Conservation (phyloP, 257 asterid genomes). For the Prunella vulgaris region DNA sequence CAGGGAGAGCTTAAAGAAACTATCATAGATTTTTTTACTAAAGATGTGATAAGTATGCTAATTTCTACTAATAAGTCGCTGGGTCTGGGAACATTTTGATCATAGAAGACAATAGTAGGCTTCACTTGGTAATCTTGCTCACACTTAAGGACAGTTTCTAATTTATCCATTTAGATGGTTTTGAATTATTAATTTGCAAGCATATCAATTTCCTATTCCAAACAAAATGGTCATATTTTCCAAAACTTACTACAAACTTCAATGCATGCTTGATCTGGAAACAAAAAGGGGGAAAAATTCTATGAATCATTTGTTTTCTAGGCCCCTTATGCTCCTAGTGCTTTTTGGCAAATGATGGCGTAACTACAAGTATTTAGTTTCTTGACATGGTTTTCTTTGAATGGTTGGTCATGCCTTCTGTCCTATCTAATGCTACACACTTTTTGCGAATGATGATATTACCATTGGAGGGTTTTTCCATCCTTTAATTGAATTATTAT, state of each 20-base stretch:
- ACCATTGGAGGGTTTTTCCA: background rate
- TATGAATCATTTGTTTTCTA: background rate
- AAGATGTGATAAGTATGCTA: background rate
- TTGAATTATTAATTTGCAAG: background rate
- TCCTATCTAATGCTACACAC: background rate
- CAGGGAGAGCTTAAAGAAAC: background rate
- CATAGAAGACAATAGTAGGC: background rate
- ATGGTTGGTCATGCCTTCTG: background rate
- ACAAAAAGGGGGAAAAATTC: background rate
- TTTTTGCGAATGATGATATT: background rate
- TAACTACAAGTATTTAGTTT: background rate
- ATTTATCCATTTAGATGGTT: background rate
- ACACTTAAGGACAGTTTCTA: background rate
- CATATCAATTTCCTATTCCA: conserved; percentile 1
- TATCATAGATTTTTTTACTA: background rate
- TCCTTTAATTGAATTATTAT: background rate
- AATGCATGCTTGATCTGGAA: background rate
- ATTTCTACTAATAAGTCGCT: background rate
- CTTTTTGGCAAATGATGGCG: background rate
- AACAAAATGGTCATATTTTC: background rate
- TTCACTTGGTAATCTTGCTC: background rate
- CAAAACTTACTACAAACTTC: background rate
- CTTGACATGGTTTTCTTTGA: background rate
- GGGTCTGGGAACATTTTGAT: background rate
- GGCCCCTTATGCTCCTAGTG: background rate